Percentiles rank a stretch among this genome's conserved stretches.
Evolutionary conservation across 805 yeast genomes (phyloP).

Genomic region (Candida quercuum): DNA sequence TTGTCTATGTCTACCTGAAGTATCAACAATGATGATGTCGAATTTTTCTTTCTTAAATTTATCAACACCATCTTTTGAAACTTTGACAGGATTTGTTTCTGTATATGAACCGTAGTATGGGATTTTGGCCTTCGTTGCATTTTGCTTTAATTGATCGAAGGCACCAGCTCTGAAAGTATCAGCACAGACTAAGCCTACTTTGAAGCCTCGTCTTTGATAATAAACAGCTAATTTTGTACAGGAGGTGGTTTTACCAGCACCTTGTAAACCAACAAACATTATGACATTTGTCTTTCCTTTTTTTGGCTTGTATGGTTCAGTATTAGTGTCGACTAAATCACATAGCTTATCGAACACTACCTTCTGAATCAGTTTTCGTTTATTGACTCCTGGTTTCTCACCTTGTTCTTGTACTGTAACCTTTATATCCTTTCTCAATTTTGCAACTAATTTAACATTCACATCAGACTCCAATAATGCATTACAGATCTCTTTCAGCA

Average conservation of each 20-base stretch:
- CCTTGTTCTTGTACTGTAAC: slow-evolving; percentile 43
- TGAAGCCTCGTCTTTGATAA: slow-evolving; percentile 88
- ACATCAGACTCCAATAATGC: slow-evolving; percentile 95
- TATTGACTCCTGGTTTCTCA: slow-evolving; percentile 53
- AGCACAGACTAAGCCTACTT: slow-evolving; percentile 96
- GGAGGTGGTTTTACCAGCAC: slow-evolving; percentile 97
- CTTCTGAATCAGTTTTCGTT: slow-evolving; percentile 79
- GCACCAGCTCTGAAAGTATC: slow-evolving; percentile 99
- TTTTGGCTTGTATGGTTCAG: slow-evolving; percentile 71
- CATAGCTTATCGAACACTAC: slow-evolving; percentile 92
- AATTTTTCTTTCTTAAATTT: slow-evolving; percentile 88
- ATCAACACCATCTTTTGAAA: slow-evolving; percentile 86
- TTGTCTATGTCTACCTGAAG: slow-evolving; percentile 97
- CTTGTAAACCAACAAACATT: slow-evolving; percentile 98
- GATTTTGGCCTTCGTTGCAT: slow-evolving; percentile 90
- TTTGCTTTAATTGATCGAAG: slow-evolving; percentile 95
- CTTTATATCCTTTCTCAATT: slow-evolving; percentile 67
- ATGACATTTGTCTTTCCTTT: slow-evolving; percentile 75
- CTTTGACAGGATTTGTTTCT: slow-evolving; percentile 92
- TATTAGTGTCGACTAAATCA: slow-evolving; percentile 69
- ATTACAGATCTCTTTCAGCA: slow-evolving; percentile 84
- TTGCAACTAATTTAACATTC: slow-evolving; percentile 76
- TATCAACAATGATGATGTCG: slow-evolving; percentile 92
- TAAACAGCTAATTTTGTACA: slow-evolving; percentile 95
- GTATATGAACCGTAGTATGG: slow-evolving; percentile 95